Evolutionary conservation across 176 grass and related monocot species (phyloP), one percentile per base, ranked within the genome.

Genomic region (Lolium multiflorum): DNA sequence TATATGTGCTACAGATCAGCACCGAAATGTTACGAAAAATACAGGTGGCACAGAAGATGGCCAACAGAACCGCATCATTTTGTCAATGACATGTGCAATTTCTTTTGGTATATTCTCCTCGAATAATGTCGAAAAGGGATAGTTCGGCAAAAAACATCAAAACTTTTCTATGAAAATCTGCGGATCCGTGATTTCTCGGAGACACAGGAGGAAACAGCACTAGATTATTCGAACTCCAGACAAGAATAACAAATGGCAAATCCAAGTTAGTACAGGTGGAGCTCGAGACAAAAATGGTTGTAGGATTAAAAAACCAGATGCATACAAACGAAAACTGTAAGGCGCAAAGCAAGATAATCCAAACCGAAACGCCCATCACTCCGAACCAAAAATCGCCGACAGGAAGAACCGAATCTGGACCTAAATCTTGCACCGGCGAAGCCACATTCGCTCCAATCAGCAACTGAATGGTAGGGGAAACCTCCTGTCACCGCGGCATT

Each of bases 391-490:
- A 43, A 39, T 17, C 59, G 74, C 76, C 85, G 39, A 15, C 85
- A 18, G 63, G 17, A n/a, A 31, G 77, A 70, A 71, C 16, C 61
- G 41, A 77, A 62, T 84, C 82, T 81, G 70, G 52, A 24, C 54
- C 71, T 54, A 91, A 65, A 88, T 88, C 61, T 35, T 81, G 71
- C 77, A 52, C 70, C 15, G 52, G 52, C 0, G 62, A 84, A 88
- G 62, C 82, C 70, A 62, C 85, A 88, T 91, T 91, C 7, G 69
- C 77, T 70, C 59, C 76, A 88, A 61, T 18, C 48, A 18, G 41
- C 44, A 61, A 59, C 69, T 17, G 80, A 41, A 54, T 18, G 22
- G 47, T 17, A 75, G 17, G 18, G 24, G 10, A 83, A 87, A 38
- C 81, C 50, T 50, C 68, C 69, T 60, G 16, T 14, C 63, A 66